Evolutionary conservation across 192 early-diverging fungal species (phyloP), one percentile per base, ranked within the genome.

Genomic region (Podila epigama): DNA sequence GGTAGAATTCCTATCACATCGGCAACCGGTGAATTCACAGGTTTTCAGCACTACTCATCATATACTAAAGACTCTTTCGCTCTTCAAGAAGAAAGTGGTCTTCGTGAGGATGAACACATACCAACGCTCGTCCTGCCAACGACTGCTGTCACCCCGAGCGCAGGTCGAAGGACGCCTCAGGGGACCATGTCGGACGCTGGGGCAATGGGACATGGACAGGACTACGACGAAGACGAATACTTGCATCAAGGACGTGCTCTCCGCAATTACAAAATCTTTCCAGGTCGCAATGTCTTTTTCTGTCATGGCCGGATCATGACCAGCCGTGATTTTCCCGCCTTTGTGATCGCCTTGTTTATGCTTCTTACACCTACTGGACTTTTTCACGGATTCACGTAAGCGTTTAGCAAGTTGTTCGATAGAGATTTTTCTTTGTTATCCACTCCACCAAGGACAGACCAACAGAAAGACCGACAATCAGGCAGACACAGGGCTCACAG

Each of bases 261-360:
- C 28, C 40, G 63, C 16, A 85, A 85, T 66, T 88, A 88, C 51
- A 66, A 85, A 63, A 15, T 80, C 10, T 88, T 82, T 69, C 77
- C 82, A n/a, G 87, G 87, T 18, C 63, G 66, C 57, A 89, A 85
- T 75, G 68, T 81, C 40, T 91, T 90, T 70, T 86, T 88, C 57
- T 86, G 86, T 27, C 67, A 81, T 27, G 92, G 92, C 2, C 86
- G 90, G 32, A 69, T 86, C 37, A 81, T 91, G 63, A 93, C 92
- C 0, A 90, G 91, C 68, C 82, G 82, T 48, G 83, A 82, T 20
- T 88, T 85, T 31, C 78, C 77, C 48, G 90, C 90, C 5, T 93
- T 93, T 70, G 7, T 83, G 3, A 29, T 89, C n/a, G 84, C 89
- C 1, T 40, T 93, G 13, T 59, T 75, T 18, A 68, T 92, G 50